Evolutionary conservation across 164 flowering plant genomes (phyloP).

Genomic region (Dillenia turbinata): DNA sequence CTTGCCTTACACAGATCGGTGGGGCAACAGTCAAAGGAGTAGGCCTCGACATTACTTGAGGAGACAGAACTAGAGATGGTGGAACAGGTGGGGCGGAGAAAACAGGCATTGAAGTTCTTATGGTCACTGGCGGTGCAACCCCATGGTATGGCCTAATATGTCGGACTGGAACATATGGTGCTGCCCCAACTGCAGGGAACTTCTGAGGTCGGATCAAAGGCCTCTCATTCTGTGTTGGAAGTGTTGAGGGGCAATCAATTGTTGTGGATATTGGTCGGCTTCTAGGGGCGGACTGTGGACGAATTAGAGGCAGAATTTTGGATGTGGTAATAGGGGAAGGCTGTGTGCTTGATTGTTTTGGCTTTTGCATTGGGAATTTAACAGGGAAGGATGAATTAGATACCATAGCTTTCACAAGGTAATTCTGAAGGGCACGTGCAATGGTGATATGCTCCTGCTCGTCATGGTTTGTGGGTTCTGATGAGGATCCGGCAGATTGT

Average conservation of each 20-base stretch:
- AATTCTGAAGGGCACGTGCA: slow-evolving; percentile 76
- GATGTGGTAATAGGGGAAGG: slow-evolving; percentile 57
- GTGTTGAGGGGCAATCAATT: slow-evolving; percentile 17
- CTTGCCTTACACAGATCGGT: slow-evolving; percentile 32
- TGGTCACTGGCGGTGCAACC: slow-evolving; percentile 81
- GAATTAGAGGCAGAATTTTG: slow-evolving; percentile 78
- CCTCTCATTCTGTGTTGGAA: slow-evolving; percentile 23
- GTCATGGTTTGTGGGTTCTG: slow-evolving; percentile 64
- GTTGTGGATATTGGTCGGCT: slow-evolving; percentile 24
- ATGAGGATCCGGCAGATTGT: slow-evolving; percentile 56
- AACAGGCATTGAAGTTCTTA: slow-evolving; percentile 75
- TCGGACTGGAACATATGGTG: slow-evolving; percentile 67
- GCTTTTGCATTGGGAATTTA: slow-evolving; percentile 42
- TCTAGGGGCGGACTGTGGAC: slow-evolving; percentile 44
- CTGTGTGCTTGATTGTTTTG: slow-evolving; percentile 61
- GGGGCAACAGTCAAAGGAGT: slow-evolving; percentile 27
- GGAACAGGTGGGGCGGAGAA: slow-evolving; percentile 72
- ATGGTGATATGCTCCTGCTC: slow-evolving; percentile 89
- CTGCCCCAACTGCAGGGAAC: slow-evolving; percentile 61
- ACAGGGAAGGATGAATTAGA: slow-evolving; percentile 44
- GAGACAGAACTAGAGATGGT: slow-evolving; percentile 22
- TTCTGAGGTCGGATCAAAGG: slow-evolving; percentile 30
- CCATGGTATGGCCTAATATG: slow-evolving; percentile 55
- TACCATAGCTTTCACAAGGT: slow-evolving; percentile 62
- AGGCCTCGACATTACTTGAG: slow-evolving; percentile 30